phyloP scores from a whole-genome alignment of 192 early-diverging fungal species.

The Funneliformis geosporum region DNA sequence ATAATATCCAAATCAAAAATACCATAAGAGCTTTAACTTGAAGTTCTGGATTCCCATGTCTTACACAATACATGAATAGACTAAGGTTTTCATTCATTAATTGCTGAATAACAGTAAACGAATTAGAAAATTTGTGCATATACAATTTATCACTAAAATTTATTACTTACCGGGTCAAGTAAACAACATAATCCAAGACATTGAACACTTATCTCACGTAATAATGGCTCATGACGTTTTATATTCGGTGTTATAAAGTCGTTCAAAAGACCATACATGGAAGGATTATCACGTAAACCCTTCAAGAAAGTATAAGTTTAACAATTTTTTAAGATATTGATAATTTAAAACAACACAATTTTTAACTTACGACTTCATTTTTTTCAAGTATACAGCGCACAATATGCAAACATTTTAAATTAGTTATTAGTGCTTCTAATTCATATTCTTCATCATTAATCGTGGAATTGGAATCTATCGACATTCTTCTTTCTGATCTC shows the following conservation, averaged over 20 bases:
- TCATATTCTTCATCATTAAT: neutral
- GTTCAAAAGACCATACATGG: conserved; percentile 73
- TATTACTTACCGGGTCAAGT: conserved; percentile 62
- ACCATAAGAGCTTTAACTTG: conserved; percentile 73
- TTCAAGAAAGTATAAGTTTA: conserved; percentile 12
- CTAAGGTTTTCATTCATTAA: conserved; percentile 72
- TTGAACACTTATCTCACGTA: conserved; percentile 79
- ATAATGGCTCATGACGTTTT: conserved; percentile 60
- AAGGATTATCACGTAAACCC: conserved; percentile 67
- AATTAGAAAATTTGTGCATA: neutral
- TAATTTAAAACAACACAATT: neutral
- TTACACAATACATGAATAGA: conserved; percentile 68
- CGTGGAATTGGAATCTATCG: neutral
- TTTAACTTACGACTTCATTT: conserved; percentile 57
- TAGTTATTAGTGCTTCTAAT: neutral
- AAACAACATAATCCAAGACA: conserved; percentile 80
- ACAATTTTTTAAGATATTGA: neutral
- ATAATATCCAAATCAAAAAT: neutral
- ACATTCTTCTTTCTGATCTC: neutral
- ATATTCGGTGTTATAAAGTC: conserved; percentile 74
- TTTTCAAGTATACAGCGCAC: conserved; percentile 59
- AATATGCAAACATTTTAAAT: conserved; percentile 16
- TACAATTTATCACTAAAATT: neutral
- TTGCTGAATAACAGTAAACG: conserved; percentile 35
- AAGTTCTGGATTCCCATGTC: conserved; percentile 58